Percentiles rank a stretch among this genome's conserved stretches.
Evolutionary conservation across 2,329 filamentous ascomycete genomes (phyloP).

Genomic region (Cordyceps cicadae): DNA sequence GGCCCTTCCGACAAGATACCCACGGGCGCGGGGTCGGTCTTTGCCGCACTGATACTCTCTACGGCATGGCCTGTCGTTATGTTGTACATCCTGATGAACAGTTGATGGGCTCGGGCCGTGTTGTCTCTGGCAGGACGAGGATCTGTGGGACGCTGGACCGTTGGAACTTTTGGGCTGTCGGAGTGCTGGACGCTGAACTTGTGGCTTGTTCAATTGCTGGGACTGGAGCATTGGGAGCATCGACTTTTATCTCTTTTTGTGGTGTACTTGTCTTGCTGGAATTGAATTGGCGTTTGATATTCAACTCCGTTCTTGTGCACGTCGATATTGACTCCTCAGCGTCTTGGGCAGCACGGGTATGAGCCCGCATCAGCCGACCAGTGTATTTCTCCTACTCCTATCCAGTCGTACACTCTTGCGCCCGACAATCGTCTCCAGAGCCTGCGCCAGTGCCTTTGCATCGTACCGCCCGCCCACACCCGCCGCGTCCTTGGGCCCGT

Average conservation of each 20-base stretch:
- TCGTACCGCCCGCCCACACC: conserved; percentile 58
- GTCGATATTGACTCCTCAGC: not conserved
- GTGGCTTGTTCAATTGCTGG: not conserved
- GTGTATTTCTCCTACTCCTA: conserved; percentile 37
- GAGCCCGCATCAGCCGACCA: conserved; percentile 22
- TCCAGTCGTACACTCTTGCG: conserved; percentile 32
- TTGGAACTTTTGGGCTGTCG: not conserved
- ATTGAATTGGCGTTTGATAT: conserved; percentile 3
- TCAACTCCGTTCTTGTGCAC: not conserved
- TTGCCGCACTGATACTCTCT: conserved; percentile 26
- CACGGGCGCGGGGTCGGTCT: conserved; percentile 20
- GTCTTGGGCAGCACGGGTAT: too few relatives aligned
- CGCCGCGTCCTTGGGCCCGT: conserved; percentile 51
- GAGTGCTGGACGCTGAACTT: not conserved
- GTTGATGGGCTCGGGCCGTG: not conserved
- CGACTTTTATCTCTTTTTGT: not conserved
- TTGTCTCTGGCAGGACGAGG: not conserved
- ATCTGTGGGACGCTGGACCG: not conserved
- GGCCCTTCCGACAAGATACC: conserved; percentile 28
- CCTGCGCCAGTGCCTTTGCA: conserved; percentile 61
- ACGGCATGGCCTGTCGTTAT: conserved; percentile 29
- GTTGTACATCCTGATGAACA: conserved; percentile 22
- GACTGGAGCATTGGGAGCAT: not conserved
- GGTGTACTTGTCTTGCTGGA: not conserved
- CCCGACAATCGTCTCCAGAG: conserved; percentile 70